Evolutionary conservation across 768 basidiomycete species (phyloP).

Genomic region (Galerina marginata): DNA sequence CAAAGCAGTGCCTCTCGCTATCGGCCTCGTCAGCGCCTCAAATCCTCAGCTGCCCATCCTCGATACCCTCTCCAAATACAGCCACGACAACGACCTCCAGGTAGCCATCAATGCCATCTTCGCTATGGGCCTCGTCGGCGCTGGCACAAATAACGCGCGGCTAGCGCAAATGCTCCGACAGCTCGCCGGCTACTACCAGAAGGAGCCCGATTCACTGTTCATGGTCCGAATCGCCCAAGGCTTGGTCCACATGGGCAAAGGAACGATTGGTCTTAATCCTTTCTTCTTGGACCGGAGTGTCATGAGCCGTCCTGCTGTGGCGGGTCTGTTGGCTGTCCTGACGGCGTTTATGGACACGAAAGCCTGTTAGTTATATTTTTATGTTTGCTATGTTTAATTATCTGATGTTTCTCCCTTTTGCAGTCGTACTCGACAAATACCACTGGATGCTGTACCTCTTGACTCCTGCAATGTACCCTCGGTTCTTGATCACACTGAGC

Average conservation of each 20-base stretch:
- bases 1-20: constrained; percentile 91
- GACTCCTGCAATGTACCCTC: constrained; percentile 95
- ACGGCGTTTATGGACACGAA: constrained; percentile 95
- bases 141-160: constrained; percentile 98
- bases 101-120: constrained; percentile 98
- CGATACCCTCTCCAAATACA: constrained; percentile 98
- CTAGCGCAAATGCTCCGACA: constrained; percentile 97
- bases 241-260: constrained; percentile 99
- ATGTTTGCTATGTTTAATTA: neutral
- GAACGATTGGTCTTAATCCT: constrained; percentile 94
- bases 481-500: constrained; percentile 96
- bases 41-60: constrained; percentile 95
- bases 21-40: constrained; percentile 93
- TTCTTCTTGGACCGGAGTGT: constrained; percentile 94
- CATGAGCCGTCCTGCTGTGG: constrained; percentile 88
- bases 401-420: constrained; percentile 8
- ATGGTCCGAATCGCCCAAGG: constrained; percentile 96
- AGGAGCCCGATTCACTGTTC: constrained; percentile 96
- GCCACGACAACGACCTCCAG: constrained; percentile 96
- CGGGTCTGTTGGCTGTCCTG: constrained; percentile 86
- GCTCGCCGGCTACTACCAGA: constrained; percentile 97
- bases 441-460: constrained; percentile 99
- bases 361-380: constrained; percentile 67
- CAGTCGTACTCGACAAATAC: constrained; percentile 92
- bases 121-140: constrained; percentile 97